Percentiles rank a stretch among this genome's conserved stretches.
Conservation (phyloP, 805 yeast species). For the Zygoascus tannicola region DNA sequence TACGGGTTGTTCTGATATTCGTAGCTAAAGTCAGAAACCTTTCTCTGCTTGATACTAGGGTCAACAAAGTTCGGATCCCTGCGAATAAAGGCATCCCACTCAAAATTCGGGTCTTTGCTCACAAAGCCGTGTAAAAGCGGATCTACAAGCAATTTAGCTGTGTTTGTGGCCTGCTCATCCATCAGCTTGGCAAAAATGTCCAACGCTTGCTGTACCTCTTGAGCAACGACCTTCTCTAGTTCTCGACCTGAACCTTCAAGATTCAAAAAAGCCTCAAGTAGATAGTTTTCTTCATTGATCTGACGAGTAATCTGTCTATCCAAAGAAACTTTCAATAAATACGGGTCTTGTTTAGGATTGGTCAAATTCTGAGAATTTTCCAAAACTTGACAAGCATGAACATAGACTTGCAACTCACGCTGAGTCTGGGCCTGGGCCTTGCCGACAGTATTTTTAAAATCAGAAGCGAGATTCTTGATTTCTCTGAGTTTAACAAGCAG, state of each 20-base stretch:
- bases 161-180: constrained; percentile 32
- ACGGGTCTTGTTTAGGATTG: constrained; percentile 66
- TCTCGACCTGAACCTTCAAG: constrained; percentile 82
- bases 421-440: constrained; percentile 64
- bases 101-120: constrained; percentile 67
- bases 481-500: constrained; percentile 77
- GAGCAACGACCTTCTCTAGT: constrained; percentile 76
- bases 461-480: constrained; percentile 70
- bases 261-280: constrained; percentile 82
- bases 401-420: constrained; percentile 42
- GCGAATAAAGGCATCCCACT: constrained; percentile 79
- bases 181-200: constrained; percentile 60
- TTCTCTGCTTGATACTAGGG: constrained; percentile 52
- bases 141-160: constrained; percentile 46
- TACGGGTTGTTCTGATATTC: constrained; percentile 62
- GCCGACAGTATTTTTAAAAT: constrained; percentile 67
- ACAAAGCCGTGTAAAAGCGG: constrained; percentile 59
- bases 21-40: constrained; percentile 51
- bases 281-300: constrained; percentile 70
- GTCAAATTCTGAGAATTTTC: constrained; percentile 36
- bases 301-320: constrained; percentile 74
- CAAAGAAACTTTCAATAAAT: constrained; percentile 55
- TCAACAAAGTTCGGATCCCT: constrained; percentile 66
- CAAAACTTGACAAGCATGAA: constrained; percentile 57
- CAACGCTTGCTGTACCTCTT: constrained; percentile 77